These are phyloP conservation scores for Cercophora samala DNA, from an alignment of 495 filamentous ascomycete genomes.

Conservation along the genomic window DNA sequence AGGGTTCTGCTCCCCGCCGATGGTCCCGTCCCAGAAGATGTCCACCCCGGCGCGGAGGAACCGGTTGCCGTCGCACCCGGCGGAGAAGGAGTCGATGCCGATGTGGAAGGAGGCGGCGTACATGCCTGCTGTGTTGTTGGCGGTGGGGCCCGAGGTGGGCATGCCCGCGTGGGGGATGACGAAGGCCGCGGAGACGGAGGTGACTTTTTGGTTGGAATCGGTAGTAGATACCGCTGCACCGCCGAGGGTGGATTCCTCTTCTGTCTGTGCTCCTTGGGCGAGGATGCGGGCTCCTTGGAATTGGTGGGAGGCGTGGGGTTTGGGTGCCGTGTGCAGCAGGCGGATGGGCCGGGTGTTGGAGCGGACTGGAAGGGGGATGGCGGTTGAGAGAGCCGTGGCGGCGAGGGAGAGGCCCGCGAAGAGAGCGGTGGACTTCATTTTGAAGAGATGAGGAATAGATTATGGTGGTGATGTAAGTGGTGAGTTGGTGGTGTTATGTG, in stretches of 20 bases:
- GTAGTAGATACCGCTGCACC: conserved; percentile 20
- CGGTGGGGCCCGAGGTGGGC: conserved; percentile 26
- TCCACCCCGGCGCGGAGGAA: conserved; percentile 31
- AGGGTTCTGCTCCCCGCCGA: conserved; percentile 18
- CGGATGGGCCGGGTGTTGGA: conserved; percentile 5
- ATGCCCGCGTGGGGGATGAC: conserved; percentile 20
- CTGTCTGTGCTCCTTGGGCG: background rate
- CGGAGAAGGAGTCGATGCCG: conserved; percentile 24
- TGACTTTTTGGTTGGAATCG: background rate
- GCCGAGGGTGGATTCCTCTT: conserved; percentile 21
- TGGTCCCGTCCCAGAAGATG: conserved; percentile 26
- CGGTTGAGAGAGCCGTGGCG: background rate
- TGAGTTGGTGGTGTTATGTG: conserved; percentile 1
- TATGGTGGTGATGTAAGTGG: background rate
- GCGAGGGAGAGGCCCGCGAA: conserved; percentile 10
- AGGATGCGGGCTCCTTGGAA: background rate
- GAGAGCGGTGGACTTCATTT: conserved; percentile 18
- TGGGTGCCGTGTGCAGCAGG: conserved; percentile 15
- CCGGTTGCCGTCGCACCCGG: background rate
- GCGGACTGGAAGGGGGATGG: conserved; percentile 1
- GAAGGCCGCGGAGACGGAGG: conserved; percentile 16
- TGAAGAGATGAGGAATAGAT: background rate
- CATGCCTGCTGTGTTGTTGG: conserved; percentile 15
- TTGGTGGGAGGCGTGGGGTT: conserved; percentile 2
- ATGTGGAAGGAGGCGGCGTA: conserved; percentile 32